phyloP scores from a whole-genome alignment of 441 rosid genomes.

The Kokia cookei region DNA sequence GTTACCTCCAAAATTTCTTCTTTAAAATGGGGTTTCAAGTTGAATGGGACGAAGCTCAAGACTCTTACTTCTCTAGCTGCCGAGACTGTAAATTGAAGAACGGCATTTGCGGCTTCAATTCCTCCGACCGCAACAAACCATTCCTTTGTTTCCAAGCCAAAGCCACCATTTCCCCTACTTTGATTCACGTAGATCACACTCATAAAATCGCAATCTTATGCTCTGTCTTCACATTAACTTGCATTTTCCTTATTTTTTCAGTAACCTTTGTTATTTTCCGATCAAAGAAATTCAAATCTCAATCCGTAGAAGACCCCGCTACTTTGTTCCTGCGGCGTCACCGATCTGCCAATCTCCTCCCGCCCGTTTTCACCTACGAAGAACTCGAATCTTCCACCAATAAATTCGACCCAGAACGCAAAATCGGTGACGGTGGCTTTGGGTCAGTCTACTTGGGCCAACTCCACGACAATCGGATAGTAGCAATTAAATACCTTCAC shows the following conservation, averaged over 20 bases:
- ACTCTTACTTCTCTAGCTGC: conserved; percentile 58
- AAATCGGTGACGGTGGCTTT: conserved; percentile 90
- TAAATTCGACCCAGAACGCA: conserved; percentile 65
- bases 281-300: conserved; percentile 35
- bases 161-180: conserved; percentile 27
- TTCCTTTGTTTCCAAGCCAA: conserved; percentile 47
- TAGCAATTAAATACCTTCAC: conserved; percentile 86
- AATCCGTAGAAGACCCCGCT: conserved; percentile 60
- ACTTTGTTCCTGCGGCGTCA: conserved; percentile 68
- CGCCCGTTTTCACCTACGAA: conserved; percentile 84
- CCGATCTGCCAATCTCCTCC: conserved; percentile 64
- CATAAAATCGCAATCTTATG: conserved; percentile 38
- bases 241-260: conserved; percentile 44
- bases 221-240: conserved; percentile 43
- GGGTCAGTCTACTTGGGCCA: conserved; percentile 78
- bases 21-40: conserved; percentile 49
- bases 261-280: conserved; percentile 43
- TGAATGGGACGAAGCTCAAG: conserved; percentile 64
- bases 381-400: conserved; percentile 77
- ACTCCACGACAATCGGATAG: conserved; percentile 59
- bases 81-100: conserved; percentile 36
- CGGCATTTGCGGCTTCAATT: conserved; percentile 72
- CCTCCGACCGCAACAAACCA: conserved; percentile 41
- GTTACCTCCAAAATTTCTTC: conserved; percentile 39
- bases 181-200: conserved; percentile 28